Percentiles rank a stretch among this genome's conserved stretches.
phyloP scores from a whole-genome alignment of 495 filamentous ascomycete genomes.

The Penicillium coffeae region DNA sequence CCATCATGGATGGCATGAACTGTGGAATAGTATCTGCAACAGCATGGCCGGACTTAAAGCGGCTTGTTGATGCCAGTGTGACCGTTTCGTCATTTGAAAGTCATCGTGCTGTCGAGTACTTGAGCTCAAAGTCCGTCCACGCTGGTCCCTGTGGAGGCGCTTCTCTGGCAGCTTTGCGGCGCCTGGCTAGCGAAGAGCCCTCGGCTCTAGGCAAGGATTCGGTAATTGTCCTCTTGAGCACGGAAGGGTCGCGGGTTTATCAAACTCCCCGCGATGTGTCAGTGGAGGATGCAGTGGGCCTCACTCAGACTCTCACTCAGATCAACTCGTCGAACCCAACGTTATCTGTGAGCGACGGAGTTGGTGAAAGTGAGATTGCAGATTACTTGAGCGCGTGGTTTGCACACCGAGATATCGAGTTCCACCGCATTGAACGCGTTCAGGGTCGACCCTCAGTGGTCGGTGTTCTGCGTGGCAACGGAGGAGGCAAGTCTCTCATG shows the following conservation, averaged over 20 bases:
- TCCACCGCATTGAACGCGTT: slow-evolving; percentile 38
- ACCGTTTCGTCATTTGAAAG: slow-evolving; percentile 54
- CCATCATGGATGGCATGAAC: slow-evolving; percentile 66
- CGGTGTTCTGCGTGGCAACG: slow-evolving; percentile 38
- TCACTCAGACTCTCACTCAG: slow-evolving; percentile 36
- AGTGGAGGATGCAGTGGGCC: slow-evolving; percentile 28
- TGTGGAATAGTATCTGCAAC: slow-evolving; percentile 61
- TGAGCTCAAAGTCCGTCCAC: slow-evolving; percentile 41
- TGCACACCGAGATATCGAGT: slow-evolving; percentile 43
- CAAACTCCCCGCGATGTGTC: slow-evolving; percentile 27
- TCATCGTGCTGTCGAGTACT: slow-evolving; percentile 47
- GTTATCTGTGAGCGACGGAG: slow-evolving; percentile 32
- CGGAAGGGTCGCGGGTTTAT: slow-evolving; percentile 45
- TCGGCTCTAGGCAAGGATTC: slow-evolving; percentile 39
- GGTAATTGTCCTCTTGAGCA: slow-evolving; percentile 52
- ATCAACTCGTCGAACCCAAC: slow-evolving; percentile 46
- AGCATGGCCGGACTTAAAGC: slow-evolving; percentile 55
- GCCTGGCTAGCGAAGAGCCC: slow-evolving; percentile 25
- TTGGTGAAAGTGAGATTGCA: slow-evolving; percentile 39
- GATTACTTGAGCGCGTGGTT: slow-evolving; percentile 42
- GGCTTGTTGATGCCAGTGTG: slow-evolving; percentile 55
- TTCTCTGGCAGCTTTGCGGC: slow-evolving; percentile 53
- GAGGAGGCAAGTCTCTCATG: slow-evolving; percentile 44
- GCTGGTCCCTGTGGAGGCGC: slow-evolving; percentile 65
- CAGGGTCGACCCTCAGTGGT: slow-evolving; percentile 44